These are phyloP conservation scores for Fraxinus anomala DNA, from an alignment of 257 asterid genomes.

Conservation along the genomic window DNA sequence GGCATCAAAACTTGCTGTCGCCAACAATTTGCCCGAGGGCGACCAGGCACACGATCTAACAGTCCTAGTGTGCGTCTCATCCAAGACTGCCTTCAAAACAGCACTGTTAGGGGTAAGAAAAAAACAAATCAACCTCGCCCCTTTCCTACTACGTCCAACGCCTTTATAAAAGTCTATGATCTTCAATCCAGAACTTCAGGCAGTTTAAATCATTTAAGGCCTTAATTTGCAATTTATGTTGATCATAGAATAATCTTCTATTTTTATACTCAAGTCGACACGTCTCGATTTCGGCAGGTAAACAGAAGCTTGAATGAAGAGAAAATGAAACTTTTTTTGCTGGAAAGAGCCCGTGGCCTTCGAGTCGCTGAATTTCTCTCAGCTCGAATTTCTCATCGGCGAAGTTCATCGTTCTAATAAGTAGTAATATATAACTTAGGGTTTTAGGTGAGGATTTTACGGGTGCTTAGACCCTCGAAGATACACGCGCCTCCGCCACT, in stretches of 20 bases:
- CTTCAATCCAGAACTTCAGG: neutral
- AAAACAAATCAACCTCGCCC: no score
- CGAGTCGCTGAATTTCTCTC: no score
- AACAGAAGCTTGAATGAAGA: slow-evolving; percentile 18
- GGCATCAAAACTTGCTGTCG: slow-evolving; percentile 89
- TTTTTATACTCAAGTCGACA: neutral
- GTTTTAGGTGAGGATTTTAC: no score
- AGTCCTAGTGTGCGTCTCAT: slow-evolving; percentile 78
- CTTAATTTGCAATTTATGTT: neutral
- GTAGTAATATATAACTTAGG: no score
- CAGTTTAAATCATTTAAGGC: neutral
- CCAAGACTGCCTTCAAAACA: slow-evolving; percentile 68
- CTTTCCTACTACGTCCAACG: no score
- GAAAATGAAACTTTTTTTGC: slow-evolving; percentile 54
- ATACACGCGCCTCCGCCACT: no score
- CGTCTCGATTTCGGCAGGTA: neutral
- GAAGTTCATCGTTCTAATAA: no score
- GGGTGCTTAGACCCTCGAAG: no score
- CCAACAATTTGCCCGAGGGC: slow-evolving; percentile 63
- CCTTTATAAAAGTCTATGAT: no score
- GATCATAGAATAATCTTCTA: neutral
- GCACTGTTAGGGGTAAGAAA: neutral
- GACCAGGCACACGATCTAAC: slow-evolving; percentile 94
- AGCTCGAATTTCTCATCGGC: no score
- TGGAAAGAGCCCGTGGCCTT: slow-evolving; percentile 46